Evolutionary conservation across 345 rosid genomes (phyloP).

Genomic region (Aurinia saxatilis): DNA sequence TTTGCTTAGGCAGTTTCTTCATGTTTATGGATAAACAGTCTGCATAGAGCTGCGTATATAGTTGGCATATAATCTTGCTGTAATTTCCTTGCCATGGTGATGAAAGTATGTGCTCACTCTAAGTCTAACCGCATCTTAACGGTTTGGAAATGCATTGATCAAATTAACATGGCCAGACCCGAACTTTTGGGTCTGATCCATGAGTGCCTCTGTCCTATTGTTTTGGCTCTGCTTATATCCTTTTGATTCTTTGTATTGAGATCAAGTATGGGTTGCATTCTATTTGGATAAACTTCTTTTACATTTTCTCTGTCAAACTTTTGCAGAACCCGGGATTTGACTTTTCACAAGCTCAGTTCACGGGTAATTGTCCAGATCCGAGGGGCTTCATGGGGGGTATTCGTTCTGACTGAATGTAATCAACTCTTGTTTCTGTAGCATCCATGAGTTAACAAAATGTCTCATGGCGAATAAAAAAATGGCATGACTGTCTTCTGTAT

Average conservation of each 20-base stretch:
- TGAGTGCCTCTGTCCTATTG: background rate
- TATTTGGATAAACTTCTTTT: background rate
- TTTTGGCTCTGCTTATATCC: background rate
- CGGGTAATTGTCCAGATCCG: constrained; percentile 86
- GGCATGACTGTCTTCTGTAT: background rate
- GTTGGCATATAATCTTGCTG: background rate
- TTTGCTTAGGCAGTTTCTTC: background rate
- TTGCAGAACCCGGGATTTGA: constrained; percentile 94
- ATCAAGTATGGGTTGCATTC: background rate
- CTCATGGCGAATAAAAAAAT: background rate
- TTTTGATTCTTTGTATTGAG: background rate
- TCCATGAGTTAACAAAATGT: background rate
- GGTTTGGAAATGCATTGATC: background rate
- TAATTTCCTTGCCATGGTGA: background rate
- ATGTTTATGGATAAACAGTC: background rate
- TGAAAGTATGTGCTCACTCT: background rate
- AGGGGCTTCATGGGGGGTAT: constrained; percentile 91
- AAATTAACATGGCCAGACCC: background rate
- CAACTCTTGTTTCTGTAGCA: background rate
- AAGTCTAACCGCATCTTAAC: background rate
- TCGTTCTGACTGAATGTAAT: constrained; percentile 40
- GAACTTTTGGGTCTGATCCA: background rate
- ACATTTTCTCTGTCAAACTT: background rate
- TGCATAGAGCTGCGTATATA: background rate
- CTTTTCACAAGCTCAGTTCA: constrained; percentile 91